Percentiles rank a stretch among this genome's conserved stretches.
These are phyloP conservation scores for Rusavskia elegans DNA, from an alignment of 495 filamentous ascomycete species.

Conservation along the genomic window DNA sequence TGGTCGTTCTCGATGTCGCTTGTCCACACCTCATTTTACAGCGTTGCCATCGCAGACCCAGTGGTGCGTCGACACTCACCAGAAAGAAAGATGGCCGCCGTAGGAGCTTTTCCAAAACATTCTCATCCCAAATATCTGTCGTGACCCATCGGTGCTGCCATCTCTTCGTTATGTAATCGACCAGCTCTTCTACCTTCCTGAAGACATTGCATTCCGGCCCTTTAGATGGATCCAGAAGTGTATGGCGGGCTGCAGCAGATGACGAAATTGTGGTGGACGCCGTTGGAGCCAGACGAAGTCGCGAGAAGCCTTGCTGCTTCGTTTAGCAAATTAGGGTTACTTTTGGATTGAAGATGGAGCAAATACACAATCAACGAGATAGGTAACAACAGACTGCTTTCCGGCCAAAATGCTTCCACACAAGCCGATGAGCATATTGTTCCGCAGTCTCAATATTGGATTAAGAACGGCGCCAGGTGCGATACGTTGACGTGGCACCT, in stretches of 20 bases:
- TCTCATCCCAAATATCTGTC: slow-evolving; percentile 56
- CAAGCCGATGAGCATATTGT: slow-evolving; percentile 58
- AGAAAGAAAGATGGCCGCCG: slow-evolving; percentile 85
- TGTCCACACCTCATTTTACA: slow-evolving; percentile 36
- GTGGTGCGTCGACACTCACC: slow-evolving; percentile 78
- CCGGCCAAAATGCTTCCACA: slow-evolving; percentile 93
- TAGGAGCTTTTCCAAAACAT: slow-evolving; percentile 51
- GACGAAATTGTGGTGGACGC: neutral
- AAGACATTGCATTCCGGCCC: slow-evolving; percentile 25
- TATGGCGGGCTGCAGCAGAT: too few relatives aligned
- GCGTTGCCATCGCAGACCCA: slow-evolving; percentile 66
- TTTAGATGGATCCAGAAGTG: slow-evolving; percentile 6
- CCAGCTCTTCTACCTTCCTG: slow-evolving; percentile 38
- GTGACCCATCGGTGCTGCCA: slow-evolving; percentile 78
- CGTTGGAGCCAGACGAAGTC: slow-evolving; percentile 21
- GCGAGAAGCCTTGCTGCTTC: slow-evolving; percentile 55
- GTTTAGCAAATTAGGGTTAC: too few relatives aligned
- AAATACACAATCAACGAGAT: slow-evolving; percentile 36
- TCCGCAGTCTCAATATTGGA: too few relatives aligned
- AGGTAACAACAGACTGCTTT: slow-evolving; percentile 71
- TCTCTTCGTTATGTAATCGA: slow-evolving; percentile 70
- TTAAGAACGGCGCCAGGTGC: too few relatives aligned
- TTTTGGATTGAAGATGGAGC: too few relatives aligned
- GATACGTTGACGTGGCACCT: too few relatives aligned
- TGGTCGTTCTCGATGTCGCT: neutral